A percentile compares a stretch with the other conserved stretches of the same genome.
Conservation (phyloP, 305 asterid species). For the Solanum aculeatissimum region DNA sequence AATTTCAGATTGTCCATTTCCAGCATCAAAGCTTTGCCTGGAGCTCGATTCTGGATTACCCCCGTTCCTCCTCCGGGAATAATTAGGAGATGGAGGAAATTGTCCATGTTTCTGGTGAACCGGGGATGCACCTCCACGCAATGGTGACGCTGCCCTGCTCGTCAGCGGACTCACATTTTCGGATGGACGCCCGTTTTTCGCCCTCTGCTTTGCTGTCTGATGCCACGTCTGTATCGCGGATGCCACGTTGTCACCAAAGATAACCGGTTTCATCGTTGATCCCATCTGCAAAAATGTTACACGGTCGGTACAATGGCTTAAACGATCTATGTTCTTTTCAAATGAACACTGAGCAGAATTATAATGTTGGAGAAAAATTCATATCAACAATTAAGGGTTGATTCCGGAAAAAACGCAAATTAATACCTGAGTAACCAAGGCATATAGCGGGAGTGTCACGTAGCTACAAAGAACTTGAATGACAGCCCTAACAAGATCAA, state of each 20-base stretch:
- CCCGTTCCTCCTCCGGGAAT: not conserved
- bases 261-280: slow-evolving; percentile 36
- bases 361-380: no score
- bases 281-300: slow-evolving; percentile 23
- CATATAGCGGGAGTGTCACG: slow-evolving; percentile 52
- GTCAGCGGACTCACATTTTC: slow-evolving; percentile 31
- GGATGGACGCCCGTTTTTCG: slow-evolving; percentile 22
- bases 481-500: slow-evolving; percentile 15
- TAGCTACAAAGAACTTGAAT: slow-evolving; percentile 51
- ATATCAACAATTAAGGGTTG: no score
- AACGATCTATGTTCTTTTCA: no score
- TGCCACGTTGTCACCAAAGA: slow-evolving; percentile 29
- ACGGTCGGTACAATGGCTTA: no score
- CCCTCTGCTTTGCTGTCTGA: slow-evolving; percentile 26
- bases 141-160: slow-evolving; percentile 39
- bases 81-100: not conserved
- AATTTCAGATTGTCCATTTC: not conserved
- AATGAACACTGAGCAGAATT: no score
- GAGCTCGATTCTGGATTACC: not conserved
- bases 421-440: not conserved
- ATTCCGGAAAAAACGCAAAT: no score
- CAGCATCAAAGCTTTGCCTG: not conserved
- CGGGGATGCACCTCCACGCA: slow-evolving; percentile 25
- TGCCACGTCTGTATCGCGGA: slow-evolving; percentile 42
- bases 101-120: slow-evolving; percentile 5